Evolutionary conservation across 805 yeast species (phyloP).

Genomic region (Candida insectalens): DNA sequence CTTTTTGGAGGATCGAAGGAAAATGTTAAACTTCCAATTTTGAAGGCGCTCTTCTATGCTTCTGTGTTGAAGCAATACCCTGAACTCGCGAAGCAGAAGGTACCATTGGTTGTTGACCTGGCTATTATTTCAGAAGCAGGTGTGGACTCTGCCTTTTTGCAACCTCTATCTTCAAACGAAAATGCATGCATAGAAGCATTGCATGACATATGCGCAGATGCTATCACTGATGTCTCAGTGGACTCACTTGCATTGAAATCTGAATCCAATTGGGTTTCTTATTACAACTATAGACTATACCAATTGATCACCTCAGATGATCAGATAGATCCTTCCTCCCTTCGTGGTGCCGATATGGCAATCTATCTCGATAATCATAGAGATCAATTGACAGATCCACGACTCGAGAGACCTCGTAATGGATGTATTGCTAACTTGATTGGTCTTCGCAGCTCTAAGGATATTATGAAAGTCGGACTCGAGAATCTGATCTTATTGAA

Average conservation of each 20-base stretch:
- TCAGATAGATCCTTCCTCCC: not conserved
- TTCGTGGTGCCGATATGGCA: too few species aligned
- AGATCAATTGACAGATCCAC: constrained; percentile 26
- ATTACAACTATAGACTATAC: not conserved
- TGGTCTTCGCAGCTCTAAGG: constrained; percentile 34
- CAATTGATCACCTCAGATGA: not conserved
- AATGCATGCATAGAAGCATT: too few species aligned
- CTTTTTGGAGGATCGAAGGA: constrained; percentile 6
- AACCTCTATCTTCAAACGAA: too few species aligned
- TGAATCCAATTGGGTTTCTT: too few species aligned
- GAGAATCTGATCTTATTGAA: constrained; percentile 38
- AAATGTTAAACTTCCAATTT: not conserved
- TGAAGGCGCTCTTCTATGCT: constrained; percentile 5
- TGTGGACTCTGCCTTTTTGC: constrained; percentile 25
- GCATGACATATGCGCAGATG: too few species aligned
- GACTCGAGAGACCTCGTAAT: constrained; percentile 46
- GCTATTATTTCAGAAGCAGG: constrained; percentile 27
- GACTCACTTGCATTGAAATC: too few species aligned
- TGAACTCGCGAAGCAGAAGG: constrained; percentile 1
- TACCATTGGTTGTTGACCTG: constrained; percentile 10
- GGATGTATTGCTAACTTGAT: constrained; percentile 55
- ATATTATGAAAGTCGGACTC: constrained; percentile 34
- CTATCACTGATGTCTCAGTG: too few species aligned
- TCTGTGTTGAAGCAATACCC: constrained; percentile 1
- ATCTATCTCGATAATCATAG: constrained; percentile 27